Evolutionary conservation across 768 basidiomycete species (phyloP), one percentile per base, ranked within the genome.

Genomic region (Termitomyces sp.): DNA sequence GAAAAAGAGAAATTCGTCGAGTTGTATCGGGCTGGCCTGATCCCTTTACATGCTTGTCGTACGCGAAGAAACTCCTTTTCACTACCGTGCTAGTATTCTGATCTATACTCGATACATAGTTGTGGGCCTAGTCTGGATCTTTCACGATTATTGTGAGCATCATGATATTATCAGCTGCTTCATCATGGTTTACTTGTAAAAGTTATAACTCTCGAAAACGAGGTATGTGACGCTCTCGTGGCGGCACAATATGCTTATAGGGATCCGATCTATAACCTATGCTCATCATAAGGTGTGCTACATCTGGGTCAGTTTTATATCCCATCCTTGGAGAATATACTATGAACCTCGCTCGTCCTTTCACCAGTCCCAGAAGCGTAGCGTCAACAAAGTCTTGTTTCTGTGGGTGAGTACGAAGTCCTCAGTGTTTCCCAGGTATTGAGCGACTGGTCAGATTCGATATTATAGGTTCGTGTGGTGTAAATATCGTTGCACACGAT

Each of bases 311-410:
- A n/a, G 27, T 12, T 20, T 42, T 23, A 10, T 27, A 20, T 46
- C 13, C 18, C 36, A 5, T 36, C 7, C 20, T 18, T 29, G 9
- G 29, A 9, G 29, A 7, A 16, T 40, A n/a, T n/a, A n/a, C 39
- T 7, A 16, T 29, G 23, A 11, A 27, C 42, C 29, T 18, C 18
- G n/a, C 29, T 18, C 18, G n/a, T 12, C 13, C 29, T 29, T 29
- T 20, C 58, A 10, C 5, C 54, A 77, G 75, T 50, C 65, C 0
- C 72, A 75, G 43, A 67, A 66, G 50, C 56, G 62, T 27, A 64
- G 64, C 39, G 61, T 71, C 27, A 66, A 70, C 22, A 74, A 73
- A 63, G 62, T 64, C 27, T 68, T 77, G 73, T 78, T 70, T 57
- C 59, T 76, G 20, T 76, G 72, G 71, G 76, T 74, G 52, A 47